A percentile compares a stretch with the other conserved stretches of the same genome.
Conservation (phyloP, 2,329 filamentous ascomycete genomes). For the Graphilbum fragrans region DNA sequence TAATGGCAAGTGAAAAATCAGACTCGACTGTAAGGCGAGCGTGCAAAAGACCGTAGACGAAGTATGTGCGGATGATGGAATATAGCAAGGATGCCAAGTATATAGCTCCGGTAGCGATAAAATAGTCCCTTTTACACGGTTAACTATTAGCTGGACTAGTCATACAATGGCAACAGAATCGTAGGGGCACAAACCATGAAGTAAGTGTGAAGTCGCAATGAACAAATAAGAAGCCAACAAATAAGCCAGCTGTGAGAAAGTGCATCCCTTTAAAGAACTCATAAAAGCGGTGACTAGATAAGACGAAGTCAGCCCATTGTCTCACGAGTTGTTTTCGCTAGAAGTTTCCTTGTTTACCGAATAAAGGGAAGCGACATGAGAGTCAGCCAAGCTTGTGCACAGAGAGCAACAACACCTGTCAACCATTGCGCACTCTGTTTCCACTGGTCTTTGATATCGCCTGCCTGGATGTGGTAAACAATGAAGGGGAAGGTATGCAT, state of each 20-base stretch:
- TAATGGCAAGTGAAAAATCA: constrained; percentile 27
- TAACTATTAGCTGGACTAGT: too few relatives aligned
- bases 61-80: constrained; percentile 30
- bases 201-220: constrained; percentile 44
- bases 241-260: constrained; percentile 36
- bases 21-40: constrained; percentile 28
- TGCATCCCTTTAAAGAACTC: constrained; percentile 51
- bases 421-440: constrained; percentile 34
- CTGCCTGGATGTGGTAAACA: constrained; percentile 33
- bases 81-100: constrained; percentile 35
- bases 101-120: constrained; percentile 40
- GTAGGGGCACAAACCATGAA: too few relatives aligned
- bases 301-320: too few relatives aligned
- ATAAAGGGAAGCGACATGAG: constrained; percentile 38
- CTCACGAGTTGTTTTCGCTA: too few relatives aligned
- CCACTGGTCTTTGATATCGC: constrained; percentile 34
- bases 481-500: constrained; percentile 50
- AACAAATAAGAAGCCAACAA: constrained; percentile 47
- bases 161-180: too few relatives aligned
- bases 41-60: constrained; percentile 35
- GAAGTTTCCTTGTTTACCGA: constrained; percentile 18
- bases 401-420: constrained; percentile 41
- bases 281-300: constrained; percentile 39
- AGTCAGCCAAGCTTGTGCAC: constrained; percentile 42
- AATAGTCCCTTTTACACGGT: too few relatives aligned